Base-by-base conservation (phyloP, 78 protist species). In the Reticulomyxa filosa region DNA sequence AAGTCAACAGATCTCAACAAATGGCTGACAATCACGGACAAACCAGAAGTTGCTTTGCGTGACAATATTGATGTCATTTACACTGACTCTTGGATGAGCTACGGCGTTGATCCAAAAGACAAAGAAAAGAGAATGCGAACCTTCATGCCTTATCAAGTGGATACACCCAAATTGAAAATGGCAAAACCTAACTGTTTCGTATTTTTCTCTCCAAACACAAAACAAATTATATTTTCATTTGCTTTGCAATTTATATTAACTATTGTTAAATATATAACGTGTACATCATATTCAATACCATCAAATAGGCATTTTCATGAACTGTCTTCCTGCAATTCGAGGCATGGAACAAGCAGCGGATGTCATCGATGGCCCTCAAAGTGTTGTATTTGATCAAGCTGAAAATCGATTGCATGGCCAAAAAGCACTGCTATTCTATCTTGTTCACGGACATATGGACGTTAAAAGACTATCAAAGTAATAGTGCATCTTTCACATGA, bases 51-150 rank as follows among this genome's bases (percentile, higher is more conserved):
- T 17, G 50, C 17, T 17, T 42, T 42, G 50, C 17, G 17, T 17
- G 17, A 17, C 17, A 17, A 42, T 42, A 42, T 51, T n/a, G 80
- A 80, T 50, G 68, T 80, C n/a, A 61, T 80, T 33, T 73, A 73
- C 77, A 22, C 67, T 48, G 84, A 80, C 55, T 80, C 84, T 0
- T 80, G 84, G 84, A 74, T 73, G 77, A 38, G 66, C 62, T 80
- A 80, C 59, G 76, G 74, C 13, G 67, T 74, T 62, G 38, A 26
- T 22, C 38, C 23, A 42, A 20, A 20, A n/a, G 50, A 20, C 26
- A 33, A 29, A 8, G 59, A 55, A 10, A 22, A 55, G 11, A 55
- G 59, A 11, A 55, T 32, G 11, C 39, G 8, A 32, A 55, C 30
- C 59, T 55, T 55, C 10, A 55, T 55, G 59, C 59, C 59, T 17